phyloP scores from a whole-genome alignment of 2,329 filamentous ascomycete genomes.

The Volutella citrinella region DNA sequence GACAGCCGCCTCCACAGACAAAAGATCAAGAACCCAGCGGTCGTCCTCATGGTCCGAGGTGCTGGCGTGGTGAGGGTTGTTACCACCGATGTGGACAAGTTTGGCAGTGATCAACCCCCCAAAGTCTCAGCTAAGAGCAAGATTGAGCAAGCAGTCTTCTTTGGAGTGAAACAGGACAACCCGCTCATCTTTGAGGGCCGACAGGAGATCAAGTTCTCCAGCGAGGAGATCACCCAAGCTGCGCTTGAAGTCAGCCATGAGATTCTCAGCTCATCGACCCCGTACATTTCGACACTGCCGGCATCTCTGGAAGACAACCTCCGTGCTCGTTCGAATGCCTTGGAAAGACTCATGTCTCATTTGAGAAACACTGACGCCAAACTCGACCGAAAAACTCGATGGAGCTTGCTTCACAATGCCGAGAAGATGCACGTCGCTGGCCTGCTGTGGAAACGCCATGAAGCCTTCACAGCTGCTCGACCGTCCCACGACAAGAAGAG shows the following conservation, averaged over 20 bases:
- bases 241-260: slow-evolving; percentile 77
- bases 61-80: slow-evolving; percentile 60
- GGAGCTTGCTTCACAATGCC: slow-evolving; percentile 82
- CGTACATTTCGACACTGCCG: slow-evolving; percentile 69
- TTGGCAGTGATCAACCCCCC: slow-evolving; percentile 55
- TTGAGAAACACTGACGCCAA: slow-evolving; percentile 63
- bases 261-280: slow-evolving; percentile 73
- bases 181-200: slow-evolving; percentile 80
- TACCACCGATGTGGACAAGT: slow-evolving; percentile 57
- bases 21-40: slow-evolving; percentile 59
- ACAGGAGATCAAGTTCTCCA: slow-evolving; percentile 62
- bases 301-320: slow-evolving; percentile 82
- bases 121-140: slow-evolving; percentile 80
- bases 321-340: slow-evolving; percentile 65
- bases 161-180: slow-evolving; percentile 75
- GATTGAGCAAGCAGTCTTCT: slow-evolving; percentile 93
- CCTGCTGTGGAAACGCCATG: slow-evolving; percentile 77
- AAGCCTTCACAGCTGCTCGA: slow-evolving; percentile 61
- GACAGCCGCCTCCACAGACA: slow-evolving; percentile 49
- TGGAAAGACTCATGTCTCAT: slow-evolving; percentile 72
- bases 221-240: slow-evolving; percentile 70
- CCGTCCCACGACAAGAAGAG: slow-evolving; percentile 62
- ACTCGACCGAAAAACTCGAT: slow-evolving; percentile 67
- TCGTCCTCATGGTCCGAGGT: slow-evolving; percentile 61
- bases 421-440: slow-evolving; percentile 84